phyloP scores from a whole-genome alignment of 192 early-diverging fungal species.

The Ramicandelaber brevisporus region DNA sequence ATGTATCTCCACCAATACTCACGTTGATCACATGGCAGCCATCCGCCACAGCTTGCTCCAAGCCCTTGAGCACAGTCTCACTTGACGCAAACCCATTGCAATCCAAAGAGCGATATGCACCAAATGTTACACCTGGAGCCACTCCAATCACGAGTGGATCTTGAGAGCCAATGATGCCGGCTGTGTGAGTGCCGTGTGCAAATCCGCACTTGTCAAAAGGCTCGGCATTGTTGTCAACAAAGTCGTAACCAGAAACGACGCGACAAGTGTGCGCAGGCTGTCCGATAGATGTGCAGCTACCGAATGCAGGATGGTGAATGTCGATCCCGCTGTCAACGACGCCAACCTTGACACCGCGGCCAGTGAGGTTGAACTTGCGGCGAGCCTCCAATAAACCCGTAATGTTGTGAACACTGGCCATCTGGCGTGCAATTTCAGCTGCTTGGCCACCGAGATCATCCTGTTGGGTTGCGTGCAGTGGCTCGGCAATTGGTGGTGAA shows the following conservation, averaged over 20 bases:
- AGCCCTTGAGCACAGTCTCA: background rate
- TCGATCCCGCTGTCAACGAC: background rate
- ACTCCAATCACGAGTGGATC: constrained; percentile 3
- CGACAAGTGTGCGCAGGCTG: background rate
- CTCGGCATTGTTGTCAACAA: constrained; percentile 19
- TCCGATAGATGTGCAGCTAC: background rate
- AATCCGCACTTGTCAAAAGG: constrained; percentile 20
- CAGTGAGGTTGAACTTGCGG: background rate
- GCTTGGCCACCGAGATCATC: no score
- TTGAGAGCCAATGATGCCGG: constrained; percentile 7
- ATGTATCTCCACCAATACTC: background rate
- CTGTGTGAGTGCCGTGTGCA: constrained; percentile 23
- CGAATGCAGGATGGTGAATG: background rate
- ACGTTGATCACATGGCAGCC: background rate
- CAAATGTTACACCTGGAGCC: background rate
- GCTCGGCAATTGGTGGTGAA: no score
- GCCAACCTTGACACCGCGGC: background rate
- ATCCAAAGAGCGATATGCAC: background rate
- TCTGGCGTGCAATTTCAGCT: no score
- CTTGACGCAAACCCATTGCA: background rate
- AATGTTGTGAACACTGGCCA: no score
- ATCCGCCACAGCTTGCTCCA: background rate
- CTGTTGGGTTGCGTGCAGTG: no score
- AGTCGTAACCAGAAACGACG: constrained; percentile 7
- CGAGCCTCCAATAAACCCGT: background rate